Percentiles rank a stretch among this genome's conserved stretches.
Conservation (phyloP, 2,329 filamentous ascomycete genomes). For the Keithomyces neogunnii region DNA sequence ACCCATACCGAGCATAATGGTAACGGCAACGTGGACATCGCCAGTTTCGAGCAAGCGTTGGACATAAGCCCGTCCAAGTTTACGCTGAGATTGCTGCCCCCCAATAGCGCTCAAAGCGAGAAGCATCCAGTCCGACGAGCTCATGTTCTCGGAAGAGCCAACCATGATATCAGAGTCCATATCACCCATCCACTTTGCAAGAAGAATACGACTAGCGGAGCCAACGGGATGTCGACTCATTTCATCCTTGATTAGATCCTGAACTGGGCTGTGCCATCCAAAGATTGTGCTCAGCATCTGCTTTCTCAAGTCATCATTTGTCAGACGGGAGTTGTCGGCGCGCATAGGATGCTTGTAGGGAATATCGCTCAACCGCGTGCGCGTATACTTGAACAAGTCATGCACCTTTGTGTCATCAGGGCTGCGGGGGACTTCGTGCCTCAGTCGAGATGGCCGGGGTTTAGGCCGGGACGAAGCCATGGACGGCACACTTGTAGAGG, state of each 20-base stretch:
- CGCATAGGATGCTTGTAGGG: slow-evolving; percentile 65
- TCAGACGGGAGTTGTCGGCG: slow-evolving; percentile 49
- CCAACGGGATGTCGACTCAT: slow-evolving; percentile 63
- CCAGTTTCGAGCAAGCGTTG: slow-evolving; percentile 83
- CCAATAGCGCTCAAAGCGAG: slow-evolving; percentile 85
- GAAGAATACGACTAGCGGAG: slow-evolving; percentile 69
- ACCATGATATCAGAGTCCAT: slow-evolving; percentile 74
- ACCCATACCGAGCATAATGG: slow-evolving; percentile 85
- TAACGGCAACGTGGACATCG: slow-evolving; percentile 85
- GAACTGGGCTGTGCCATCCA: slow-evolving; percentile 82
- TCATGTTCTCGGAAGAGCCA: slow-evolving; percentile 76
- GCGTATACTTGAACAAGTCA: slow-evolving; percentile 82
- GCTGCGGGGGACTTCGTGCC: slow-evolving; percentile 72
- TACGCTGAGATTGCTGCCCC: slow-evolving; percentile 67
- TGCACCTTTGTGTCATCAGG: slow-evolving; percentile 62
- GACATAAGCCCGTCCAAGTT: slow-evolving; percentile 83
- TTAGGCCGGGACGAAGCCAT: slow-evolving; percentile 39
- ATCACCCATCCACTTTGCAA: slow-evolving; percentile 90
- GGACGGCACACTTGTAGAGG: slow-evolving; percentile 30
- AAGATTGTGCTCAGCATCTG: slow-evolving; percentile 95
- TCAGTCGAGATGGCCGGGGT: slow-evolving; percentile 58
- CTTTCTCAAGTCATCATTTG: slow-evolving; percentile 70
- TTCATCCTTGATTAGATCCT: slow-evolving; percentile 77
- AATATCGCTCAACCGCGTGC: slow-evolving; percentile 72
- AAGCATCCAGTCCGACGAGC: slow-evolving; percentile 94